Percentiles rank a stretch among this genome's conserved stretches.
Conservation (phyloP, 1,139 yeast species). For the Kodamaea ohmeri region DNA sequence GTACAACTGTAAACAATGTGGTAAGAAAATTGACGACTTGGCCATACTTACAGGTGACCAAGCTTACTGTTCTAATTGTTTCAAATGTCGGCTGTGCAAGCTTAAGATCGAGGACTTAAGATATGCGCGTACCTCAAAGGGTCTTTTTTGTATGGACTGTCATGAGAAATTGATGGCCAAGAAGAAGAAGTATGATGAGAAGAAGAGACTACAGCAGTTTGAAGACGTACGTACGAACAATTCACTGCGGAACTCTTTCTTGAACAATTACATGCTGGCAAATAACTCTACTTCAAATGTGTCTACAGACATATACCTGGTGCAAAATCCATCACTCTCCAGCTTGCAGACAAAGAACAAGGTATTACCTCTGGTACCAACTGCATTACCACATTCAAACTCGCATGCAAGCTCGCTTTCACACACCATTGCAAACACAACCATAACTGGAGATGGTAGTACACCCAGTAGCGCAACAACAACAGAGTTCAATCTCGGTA, state of each 20-base stretch:
- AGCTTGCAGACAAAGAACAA: conserved; percentile 27
- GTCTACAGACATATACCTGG: conserved; percentile 12
- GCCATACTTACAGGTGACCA: conserved; percentile 96
- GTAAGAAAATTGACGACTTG: conserved; percentile 86
- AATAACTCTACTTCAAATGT: conserved; percentile 12
- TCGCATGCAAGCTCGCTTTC: conserved; percentile 1
- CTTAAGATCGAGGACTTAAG: conserved; percentile 83
- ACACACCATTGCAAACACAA: not conserved
- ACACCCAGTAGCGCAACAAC: too few relatives aligned
- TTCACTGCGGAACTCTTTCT: conserved; percentile 14
- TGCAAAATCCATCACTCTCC: conserved; percentile 17
- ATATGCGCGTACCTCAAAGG: conserved; percentile 92
- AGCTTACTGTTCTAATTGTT: conserved; percentile 90
- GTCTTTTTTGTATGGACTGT: conserved; percentile 89
- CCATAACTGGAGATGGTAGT: not conserved
- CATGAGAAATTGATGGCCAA: conserved; percentile 80
- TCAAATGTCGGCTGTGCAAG: conserved; percentile 87
- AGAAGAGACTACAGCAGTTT: conserved; percentile 31
- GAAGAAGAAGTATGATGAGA: conserved; percentile 52
- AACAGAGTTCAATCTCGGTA: too few relatives aligned
- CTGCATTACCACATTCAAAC: conserved; percentile 1
- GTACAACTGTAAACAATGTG: conserved; percentile 83
- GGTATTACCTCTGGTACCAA: conserved; percentile 23
- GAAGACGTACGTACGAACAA: conserved; percentile 8
- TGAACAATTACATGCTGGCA: conserved; percentile 15